Percentiles rank a stretch among this genome's conserved stretches.
Evolutionary conservation across 2,329 filamentous ascomycete genomes (phyloP).

Genomic region (Trichoderma afroharzianum): DNA sequence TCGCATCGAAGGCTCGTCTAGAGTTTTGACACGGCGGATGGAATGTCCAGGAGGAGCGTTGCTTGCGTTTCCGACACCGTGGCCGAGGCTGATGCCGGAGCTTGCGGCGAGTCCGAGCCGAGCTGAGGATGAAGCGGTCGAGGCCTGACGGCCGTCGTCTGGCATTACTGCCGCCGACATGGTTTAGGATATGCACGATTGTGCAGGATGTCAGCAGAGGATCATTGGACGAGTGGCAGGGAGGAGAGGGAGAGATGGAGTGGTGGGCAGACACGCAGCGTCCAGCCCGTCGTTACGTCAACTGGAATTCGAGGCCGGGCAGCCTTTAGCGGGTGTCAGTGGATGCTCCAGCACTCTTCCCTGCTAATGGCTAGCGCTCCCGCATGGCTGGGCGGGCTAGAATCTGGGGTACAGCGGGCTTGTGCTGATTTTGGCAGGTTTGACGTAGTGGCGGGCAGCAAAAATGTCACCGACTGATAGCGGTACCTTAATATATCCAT

Average conservation of each 20-base stretch:
- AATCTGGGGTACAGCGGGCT: conserved; percentile 17
- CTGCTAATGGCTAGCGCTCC: conserved; percentile 14
- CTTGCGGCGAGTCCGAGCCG: conserved; percentile 8
- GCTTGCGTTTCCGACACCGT: not conserved
- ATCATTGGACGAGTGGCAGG: not conserved
- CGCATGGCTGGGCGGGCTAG: not conserved
- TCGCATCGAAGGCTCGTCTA: conserved; percentile 33
- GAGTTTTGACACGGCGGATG: conserved; percentile 41
- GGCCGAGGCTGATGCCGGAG: conserved; percentile 14
- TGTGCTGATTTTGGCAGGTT: conserved; percentile 8
- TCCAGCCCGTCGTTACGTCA: conserved; percentile 14
- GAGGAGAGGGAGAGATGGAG: not conserved
- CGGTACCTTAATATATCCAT: not conserved
- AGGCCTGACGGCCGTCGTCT: conserved; percentile 20
- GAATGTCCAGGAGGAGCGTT: conserved; percentile 31
- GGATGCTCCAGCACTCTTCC: conserved; percentile 5
- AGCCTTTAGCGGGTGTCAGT: not conserved
- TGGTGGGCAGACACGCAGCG: not conserved
- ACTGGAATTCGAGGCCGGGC: conserved; percentile 7
- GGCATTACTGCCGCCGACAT: conserved; percentile 19
- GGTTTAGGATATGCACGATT: conserved; percentile 7
- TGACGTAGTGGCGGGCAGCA: not conserved
- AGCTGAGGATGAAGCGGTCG: not conserved
- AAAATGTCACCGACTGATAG: not conserved
- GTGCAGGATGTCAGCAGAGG: conserved; percentile 2